These are phyloP conservation scores for Mallotus repandus DNA, from an alignment of 441 rosid genomes.

Conservation along the genomic window DNA sequence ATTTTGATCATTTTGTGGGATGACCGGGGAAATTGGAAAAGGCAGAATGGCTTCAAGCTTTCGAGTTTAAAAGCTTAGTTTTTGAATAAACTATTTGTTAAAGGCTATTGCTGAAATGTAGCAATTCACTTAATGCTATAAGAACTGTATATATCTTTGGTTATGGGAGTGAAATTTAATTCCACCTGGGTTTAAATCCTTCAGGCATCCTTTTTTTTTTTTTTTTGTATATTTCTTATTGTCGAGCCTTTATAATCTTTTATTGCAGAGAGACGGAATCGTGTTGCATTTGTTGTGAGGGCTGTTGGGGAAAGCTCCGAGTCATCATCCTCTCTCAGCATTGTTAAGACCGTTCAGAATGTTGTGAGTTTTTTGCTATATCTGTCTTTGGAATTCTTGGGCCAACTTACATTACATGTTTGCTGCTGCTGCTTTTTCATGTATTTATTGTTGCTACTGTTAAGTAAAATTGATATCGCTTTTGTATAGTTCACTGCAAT, in stretches of 20 bases:
- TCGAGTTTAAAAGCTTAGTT: too few relatives aligned
- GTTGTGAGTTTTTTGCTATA: constrained; percentile 45
- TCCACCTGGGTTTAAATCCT: not conserved
- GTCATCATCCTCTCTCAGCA: constrained; percentile 59
- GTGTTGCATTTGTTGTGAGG: constrained; percentile 38
- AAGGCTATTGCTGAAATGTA: too few relatives aligned
- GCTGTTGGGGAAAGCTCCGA: constrained; percentile 59
- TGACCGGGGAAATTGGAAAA: too few relatives aligned
- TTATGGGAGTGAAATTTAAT: not conserved
- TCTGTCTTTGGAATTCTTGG: not conserved
- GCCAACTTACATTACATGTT: not conserved
- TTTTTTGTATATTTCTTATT: not conserved
- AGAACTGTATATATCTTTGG: not conserved
- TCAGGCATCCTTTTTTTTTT: constrained; percentile 5
- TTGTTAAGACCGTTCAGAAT: constrained; percentile 58
- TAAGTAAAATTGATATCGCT: not conserved
- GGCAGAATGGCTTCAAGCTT: too few relatives aligned
- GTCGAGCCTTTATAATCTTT: constrained; percentile 13
- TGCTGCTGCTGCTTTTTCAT: not conserved
- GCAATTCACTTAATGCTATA: not conserved
- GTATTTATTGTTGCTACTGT: not conserved
- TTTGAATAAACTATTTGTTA: too few relatives aligned
- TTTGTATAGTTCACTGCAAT: not conserved
- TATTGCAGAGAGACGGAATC: constrained; percentile 42
- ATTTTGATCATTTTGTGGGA: too few relatives aligned